Evolutionary conservation across 805 yeast species (phyloP).

Genomic region (Lachancea cidri): DNA sequence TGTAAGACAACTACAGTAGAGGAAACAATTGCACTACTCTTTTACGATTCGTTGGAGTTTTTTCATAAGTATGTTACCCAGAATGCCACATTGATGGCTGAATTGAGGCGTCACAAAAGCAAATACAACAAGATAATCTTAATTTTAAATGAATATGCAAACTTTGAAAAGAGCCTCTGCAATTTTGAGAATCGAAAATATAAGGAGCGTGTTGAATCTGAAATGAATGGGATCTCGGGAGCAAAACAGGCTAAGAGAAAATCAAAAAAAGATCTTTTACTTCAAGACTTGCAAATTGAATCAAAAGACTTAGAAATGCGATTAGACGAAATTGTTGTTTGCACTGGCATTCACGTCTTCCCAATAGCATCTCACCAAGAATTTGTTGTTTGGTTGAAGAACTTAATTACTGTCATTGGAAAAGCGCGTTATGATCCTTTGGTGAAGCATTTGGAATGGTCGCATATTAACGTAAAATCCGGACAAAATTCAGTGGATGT

Average conservation of each 20-base stretch:
- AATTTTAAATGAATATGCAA: constrained; percentile 46
- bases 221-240: constrained; percentile 15
- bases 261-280: constrained; percentile 6
- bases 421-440: constrained; percentile 48
- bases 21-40: constrained; percentile 43
- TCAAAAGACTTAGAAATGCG: constrained; percentile 7
- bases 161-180: constrained; percentile 40
- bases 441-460: constrained; percentile 48
- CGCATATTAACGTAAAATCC: constrained; percentile 54
- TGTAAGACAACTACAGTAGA: constrained; percentile 35
- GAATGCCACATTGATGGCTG: constrained; percentile 22
- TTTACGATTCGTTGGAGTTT: constrained; percentile 45
- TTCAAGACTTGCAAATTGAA: constrained; percentile 10
- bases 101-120: constrained; percentile 20
- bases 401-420: constrained; percentile 53
- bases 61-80: constrained; percentile 32
- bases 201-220: constrained; percentile 34
- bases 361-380: constrained; percentile 36
- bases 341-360: constrained; percentile 11
- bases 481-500: constrained; percentile 46
- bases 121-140: constrained; percentile 36
- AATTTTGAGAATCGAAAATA: constrained; percentile 43
- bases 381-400: constrained; percentile 48
- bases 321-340: constrained; percentile 7
- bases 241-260: constrained; percentile 7